phyloP scores from a whole-genome alignment of 768 basidiomycete genomes.

The Agrocybe chaxingu region DNA sequence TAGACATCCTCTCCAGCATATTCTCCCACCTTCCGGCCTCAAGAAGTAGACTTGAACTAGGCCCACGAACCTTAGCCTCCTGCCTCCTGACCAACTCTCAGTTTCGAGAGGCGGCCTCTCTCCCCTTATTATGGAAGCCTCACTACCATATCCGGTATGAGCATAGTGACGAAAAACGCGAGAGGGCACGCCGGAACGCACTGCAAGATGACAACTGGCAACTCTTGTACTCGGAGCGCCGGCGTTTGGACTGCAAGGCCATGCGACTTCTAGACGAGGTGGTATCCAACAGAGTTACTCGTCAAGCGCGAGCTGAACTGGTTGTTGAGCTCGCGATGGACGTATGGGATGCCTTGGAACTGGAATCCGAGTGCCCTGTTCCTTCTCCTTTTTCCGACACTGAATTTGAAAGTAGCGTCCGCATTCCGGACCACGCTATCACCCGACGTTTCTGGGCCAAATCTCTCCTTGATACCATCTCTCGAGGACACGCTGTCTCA shows the following conservation, averaged over 20 bases:
- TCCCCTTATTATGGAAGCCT: slow-evolving; percentile 44
- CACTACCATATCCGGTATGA: slow-evolving; percentile 51
- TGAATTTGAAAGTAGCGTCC: too few relatives aligned
- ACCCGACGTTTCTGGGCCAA: slow-evolving; percentile 49
- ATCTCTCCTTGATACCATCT: slow-evolving; percentile 38
- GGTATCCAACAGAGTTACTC: slow-evolving; percentile 28
- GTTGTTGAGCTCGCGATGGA: slow-evolving; percentile 46
- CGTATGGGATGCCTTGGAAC: slow-evolving; percentile 51
- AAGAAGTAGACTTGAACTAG: slow-evolving; percentile 19
- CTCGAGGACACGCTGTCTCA: slow-evolving; percentile 36
- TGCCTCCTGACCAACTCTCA: slow-evolving; percentile 36
- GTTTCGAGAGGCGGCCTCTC: slow-evolving; percentile 41
- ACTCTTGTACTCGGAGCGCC: slow-evolving; percentile 40
- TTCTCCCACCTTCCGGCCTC: slow-evolving; percentile 17
- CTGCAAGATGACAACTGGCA: slow-evolving; percentile 38
- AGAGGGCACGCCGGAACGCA: slow-evolving; percentile 28
- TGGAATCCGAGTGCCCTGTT: slow-evolving; percentile 32
- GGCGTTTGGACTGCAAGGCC: slow-evolving; percentile 40
- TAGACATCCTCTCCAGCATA: slow-evolving; percentile 27
- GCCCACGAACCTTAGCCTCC: slow-evolving; percentile 29
- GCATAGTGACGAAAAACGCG: slow-evolving; percentile 32
- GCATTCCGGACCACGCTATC: slow-evolving; percentile 8
- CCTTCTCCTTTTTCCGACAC: slow-evolving; percentile 19
- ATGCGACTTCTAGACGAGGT: slow-evolving; percentile 39
- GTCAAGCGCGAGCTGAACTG: slow-evolving; percentile 35